A percentile compares a stretch with the other conserved stretches of the same genome.
phyloP scores from a whole-genome alignment of 768 basidiomycete genomes.

The Boletus patriciae region DNA sequence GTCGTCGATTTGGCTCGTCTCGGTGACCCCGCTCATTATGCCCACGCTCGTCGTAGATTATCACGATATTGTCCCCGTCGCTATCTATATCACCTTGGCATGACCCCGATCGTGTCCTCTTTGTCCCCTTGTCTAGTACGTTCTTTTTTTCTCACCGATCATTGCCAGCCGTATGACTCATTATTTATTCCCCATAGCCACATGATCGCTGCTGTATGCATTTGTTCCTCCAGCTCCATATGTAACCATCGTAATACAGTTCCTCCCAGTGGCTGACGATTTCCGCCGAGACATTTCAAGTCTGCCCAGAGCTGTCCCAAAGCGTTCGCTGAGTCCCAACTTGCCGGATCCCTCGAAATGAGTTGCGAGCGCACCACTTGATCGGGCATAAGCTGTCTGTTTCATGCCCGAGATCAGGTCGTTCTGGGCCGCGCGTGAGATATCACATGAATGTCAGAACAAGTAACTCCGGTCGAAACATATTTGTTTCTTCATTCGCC shows the following conservation, averaged over 20 bases:
- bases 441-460: constrained; percentile 21
- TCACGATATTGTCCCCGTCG: constrained; percentile 9
- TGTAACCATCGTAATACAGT: constrained; percentile 24
- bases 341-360: constrained; percentile 9
- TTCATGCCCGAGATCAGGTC: constrained; percentile 8
- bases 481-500: constrained; percentile 2
- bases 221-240: constrained; percentile 4
- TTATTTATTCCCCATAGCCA: constrained; percentile 16
- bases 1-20: background rate
- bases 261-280: background rate
- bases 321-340: constrained; percentile 20
- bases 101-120: constrained; percentile 19
- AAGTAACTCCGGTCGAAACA: background rate
- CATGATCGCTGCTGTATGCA: constrained; percentile 26
- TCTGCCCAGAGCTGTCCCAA: constrained; percentile 1
- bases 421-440: background rate
- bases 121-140: constrained; percentile 17
- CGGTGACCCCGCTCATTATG: background rate
- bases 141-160: constrained; percentile 24
- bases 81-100: constrained; percentile 23
- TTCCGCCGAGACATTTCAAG: constrained; percentile 25
- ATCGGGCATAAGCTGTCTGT: constrained; percentile 9
- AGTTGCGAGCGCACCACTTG: constrained; percentile 12
- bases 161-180: constrained; percentile 14
- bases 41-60: constrained; percentile 9